Evolutionary conservation across 169 alveolate species (phyloP), one percentile per base, ranked within the genome.

Genomic region (Babesia caballi): DNA sequence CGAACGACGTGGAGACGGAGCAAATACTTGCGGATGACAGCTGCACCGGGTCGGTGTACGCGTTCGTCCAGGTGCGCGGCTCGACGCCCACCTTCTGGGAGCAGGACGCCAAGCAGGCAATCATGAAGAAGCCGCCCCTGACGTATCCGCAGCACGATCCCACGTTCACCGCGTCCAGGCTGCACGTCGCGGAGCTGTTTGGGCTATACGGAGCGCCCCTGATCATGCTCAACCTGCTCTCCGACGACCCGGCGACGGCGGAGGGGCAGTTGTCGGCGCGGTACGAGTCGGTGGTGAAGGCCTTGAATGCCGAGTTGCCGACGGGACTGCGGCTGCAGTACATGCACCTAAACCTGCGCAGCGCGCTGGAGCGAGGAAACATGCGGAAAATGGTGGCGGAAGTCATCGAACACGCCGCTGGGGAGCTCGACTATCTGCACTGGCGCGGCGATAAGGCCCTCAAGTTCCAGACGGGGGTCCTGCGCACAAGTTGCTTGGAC

Each of bases 401-500:
- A 32, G 21, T 82, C 7, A 36, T 85, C n/a, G 87, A 69, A 21
- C 76, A 66, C 44, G 51, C 41, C 14, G 35, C 17, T n/a, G 32
- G 15, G 32, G 66, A 75, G 36, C 61, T 78, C 2, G 88, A 87
- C 0, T 54, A 35, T 47, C 67, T 82, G 57, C 82, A 75, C 56
- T 36, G 47, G 32, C 30, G 60, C 4, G 33, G 54, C 36, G 23
- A 44, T 5, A 33, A 59, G 0, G 44, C 68, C 40, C 7, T 76
- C 0, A 47, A 44, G n/a, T 32, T 85, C 21, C 98, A 97, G 81
- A 58, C 75, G 57, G 99, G 99, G 1, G 91, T 93, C 23, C 82
- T 94, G 35, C 92, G 99, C 56, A 94, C 97, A 42, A 97, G 96
- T 86, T 97, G 99, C 76, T 93, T 97, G 74, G 99, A 97, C 83